phyloP scores from a whole-genome alignment of 2,329 filamentous ascomycete species.

The Thelonectria olida region DNA sequence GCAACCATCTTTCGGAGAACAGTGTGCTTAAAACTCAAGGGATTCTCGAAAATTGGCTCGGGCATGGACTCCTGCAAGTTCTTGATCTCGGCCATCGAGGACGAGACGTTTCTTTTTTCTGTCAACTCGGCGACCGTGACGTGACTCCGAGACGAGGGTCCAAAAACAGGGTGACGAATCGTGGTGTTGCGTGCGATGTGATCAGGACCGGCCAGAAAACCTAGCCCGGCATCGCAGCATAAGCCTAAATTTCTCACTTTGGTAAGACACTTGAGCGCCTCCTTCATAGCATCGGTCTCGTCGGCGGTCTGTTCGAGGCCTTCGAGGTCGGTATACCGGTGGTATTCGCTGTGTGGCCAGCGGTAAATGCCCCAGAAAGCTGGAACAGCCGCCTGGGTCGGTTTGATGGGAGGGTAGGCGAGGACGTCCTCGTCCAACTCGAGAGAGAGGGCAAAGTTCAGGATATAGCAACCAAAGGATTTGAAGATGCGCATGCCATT shows the following conservation, averaged over 20 bases:
- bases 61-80: constrained; percentile 32
- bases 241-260: constrained; percentile 71
- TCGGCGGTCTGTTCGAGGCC: constrained; percentile 71
- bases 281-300: constrained; percentile 68
- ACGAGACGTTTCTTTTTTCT: constrained; percentile 21
- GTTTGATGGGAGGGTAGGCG: constrained; percentile 64
- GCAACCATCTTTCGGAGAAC: constrained; percentile 49
- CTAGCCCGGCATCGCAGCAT: constrained; percentile 73
- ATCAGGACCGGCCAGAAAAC: constrained; percentile 72
- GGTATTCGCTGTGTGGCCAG: constrained; percentile 69
- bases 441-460: constrained; percentile 72
- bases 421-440: constrained; percentile 68
- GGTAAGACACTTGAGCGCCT: constrained; percentile 65
- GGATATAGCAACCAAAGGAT: constrained; percentile 68
- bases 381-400: constrained; percentile 60
- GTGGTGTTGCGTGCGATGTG: constrained; percentile 56
- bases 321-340: constrained; percentile 66
- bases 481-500: constrained; percentile 69
- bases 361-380: constrained; percentile 72
- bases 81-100: constrained; percentile 39
- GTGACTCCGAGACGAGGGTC: constrained; percentile 39
- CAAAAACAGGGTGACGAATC: constrained; percentile 48
- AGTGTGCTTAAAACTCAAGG: constrained; percentile 42
- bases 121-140: constrained; percentile 12
- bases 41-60: constrained; percentile 36